Evolutionary conservation across 306 rosid genomes (phyloP).

Genomic region (Luffa aegyptiaca): DNA sequence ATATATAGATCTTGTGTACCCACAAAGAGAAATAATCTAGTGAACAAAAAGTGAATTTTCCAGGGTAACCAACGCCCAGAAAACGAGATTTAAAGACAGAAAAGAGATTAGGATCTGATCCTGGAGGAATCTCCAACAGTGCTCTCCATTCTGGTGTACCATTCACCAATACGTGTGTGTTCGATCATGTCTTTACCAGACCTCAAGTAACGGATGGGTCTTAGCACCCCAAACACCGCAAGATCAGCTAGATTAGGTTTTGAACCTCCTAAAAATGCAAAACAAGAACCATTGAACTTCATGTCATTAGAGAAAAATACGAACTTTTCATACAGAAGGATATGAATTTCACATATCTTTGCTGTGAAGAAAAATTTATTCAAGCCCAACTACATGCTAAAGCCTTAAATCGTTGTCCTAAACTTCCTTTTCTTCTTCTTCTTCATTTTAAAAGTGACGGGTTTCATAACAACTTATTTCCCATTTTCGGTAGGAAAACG

Average conservation of each 20-base stretch:
- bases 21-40: background rate
- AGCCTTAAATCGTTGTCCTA: background rate
- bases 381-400: background rate
- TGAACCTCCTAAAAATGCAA: slow-evolving; percentile 33
- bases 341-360: background rate
- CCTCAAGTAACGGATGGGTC: slow-evolving; percentile 84
- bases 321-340: background rate
- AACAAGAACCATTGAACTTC: background rate
- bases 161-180: slow-evolving; percentile 82
- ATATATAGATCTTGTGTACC: background rate
- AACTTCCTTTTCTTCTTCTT: background rate
- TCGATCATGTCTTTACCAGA: slow-evolving; percentile 96
- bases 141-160: slow-evolving; percentile 88
- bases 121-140: slow-evolving; percentile 63
- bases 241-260: slow-evolving; percentile 51
- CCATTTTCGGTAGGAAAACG: background rate
- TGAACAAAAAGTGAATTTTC: background rate
- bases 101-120: slow-evolving; percentile 27
- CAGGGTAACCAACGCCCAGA: background rate
- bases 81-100: background rate
- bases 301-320: background rate
- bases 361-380: background rate
- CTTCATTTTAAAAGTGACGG: background rate
- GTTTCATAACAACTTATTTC: background rate
- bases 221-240: slow-evolving; percentile 59